A percentile compares a stretch with the other conserved stretches of the same genome.
phyloP scores from a whole-genome alignment of 2,329 filamentous ascomycete genomes.

The Sarocladiaceae sp. region DNA sequence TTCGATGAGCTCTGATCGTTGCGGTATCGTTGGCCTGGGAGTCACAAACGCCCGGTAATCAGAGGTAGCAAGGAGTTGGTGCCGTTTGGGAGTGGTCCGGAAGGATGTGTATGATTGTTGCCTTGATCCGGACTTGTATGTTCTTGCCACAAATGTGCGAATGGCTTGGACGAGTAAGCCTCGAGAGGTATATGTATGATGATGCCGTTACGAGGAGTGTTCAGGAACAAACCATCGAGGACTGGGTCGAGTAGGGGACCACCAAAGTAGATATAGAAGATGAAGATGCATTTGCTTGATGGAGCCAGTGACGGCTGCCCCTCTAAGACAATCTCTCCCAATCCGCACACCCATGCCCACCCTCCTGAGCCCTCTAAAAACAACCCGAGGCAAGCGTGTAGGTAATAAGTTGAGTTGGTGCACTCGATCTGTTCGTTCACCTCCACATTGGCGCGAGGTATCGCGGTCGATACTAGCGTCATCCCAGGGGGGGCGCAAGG shows the following conservation, averaged over 20 bases:
- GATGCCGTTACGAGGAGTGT: too few relatives aligned
- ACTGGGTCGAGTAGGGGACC: slow-evolving; percentile 4
- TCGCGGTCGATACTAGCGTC: slow-evolving; percentile 6
- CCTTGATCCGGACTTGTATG: background rate
- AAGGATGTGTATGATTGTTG: background rate
- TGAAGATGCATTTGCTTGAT: slow-evolving; percentile 8
- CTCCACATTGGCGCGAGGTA: slow-evolving; percentile 3
- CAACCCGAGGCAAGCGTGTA: slow-evolving; percentile 3
- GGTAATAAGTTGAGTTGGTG: slow-evolving; percentile 2
- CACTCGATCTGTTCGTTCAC: background rate
- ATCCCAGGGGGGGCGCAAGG: slow-evolving; percentile 3
- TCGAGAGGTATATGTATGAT: background rate
- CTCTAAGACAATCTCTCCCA: slow-evolving; percentile 7
- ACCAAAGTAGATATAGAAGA: slow-evolving; percentile 9
- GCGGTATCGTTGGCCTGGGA: too few relatives aligned
- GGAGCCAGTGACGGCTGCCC: slow-evolving; percentile 3
- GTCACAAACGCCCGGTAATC: too few relatives aligned
- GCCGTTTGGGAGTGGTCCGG: background rate
- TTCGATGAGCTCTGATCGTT: too few relatives aligned
- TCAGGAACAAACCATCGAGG: background rate
- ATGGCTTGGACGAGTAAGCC: background rate
- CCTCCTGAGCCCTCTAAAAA: slow-evolving; percentile 7
- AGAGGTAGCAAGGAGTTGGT: background rate
- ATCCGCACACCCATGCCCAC: slow-evolving; percentile 7
- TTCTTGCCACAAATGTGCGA: background rate